Conservation (phyloP, 768 basidiomycete genomes). For the Pulveroboletus ravenelii region DNA sequence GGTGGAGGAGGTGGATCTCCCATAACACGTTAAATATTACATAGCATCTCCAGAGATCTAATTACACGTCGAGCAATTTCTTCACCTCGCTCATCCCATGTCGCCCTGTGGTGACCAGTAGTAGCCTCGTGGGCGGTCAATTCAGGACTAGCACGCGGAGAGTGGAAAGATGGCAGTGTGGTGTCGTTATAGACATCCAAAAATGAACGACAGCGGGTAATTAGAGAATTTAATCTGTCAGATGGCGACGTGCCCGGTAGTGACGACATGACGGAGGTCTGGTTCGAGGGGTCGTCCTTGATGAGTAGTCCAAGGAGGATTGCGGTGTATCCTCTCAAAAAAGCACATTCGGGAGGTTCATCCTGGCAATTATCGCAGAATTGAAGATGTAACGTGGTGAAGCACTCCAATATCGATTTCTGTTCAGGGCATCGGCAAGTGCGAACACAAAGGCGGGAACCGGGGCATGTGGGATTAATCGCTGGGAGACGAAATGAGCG, state of each 20-base stretch:
- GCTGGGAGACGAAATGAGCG: conserved; percentile 32
- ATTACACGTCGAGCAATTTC: conserved; percentile 48
- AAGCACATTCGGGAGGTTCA: conserved; percentile 37
- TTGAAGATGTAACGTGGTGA: conserved; percentile 46
- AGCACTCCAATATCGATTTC: conserved; percentile 45
- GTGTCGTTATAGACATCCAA: conserved; percentile 38
- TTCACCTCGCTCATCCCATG: conserved; percentile 34
- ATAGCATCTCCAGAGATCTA: conserved; percentile 41
- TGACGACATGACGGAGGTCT: conserved; percentile 28
- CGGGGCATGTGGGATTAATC: conserved; percentile 47
- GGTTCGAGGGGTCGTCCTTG: conserved; percentile 31
- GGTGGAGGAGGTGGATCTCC: conserved; percentile 16
- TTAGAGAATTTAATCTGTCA: conserved; percentile 30
- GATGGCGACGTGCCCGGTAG: conserved; percentile 31
- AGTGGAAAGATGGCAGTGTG: conserved; percentile 19
- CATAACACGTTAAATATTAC: conserved; percentile 10
- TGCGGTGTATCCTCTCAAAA: conserved; percentile 70
- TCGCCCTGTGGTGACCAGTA: conserved; percentile 4
- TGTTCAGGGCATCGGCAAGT: conserved; percentile 49
- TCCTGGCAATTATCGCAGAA: conserved; percentile 23
- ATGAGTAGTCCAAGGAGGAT: conserved; percentile 61
- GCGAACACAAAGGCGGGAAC: conserved; percentile 44
- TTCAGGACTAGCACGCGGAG: conserved; percentile 9
- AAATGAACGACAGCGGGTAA: conserved; percentile 38
- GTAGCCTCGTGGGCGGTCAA: neutral